These are phyloP conservation scores for Cucurbita ficifolia DNA, from an alignment of 306 rosid species.

Conservation along the genomic window DNA sequence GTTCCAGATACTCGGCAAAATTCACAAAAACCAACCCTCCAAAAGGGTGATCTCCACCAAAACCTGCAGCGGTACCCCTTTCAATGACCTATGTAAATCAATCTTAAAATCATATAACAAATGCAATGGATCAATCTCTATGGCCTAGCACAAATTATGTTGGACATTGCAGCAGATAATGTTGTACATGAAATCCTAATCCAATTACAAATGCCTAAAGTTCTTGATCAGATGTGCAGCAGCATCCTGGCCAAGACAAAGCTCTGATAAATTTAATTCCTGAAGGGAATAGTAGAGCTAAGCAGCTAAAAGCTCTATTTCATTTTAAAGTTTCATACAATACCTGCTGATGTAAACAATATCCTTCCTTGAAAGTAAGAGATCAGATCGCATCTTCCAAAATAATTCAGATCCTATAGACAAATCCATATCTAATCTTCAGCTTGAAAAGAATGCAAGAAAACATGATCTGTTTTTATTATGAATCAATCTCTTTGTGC, in stretches of 20 bases:
- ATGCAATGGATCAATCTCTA: background rate
- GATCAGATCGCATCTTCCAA: background rate
- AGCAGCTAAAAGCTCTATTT: background rate
- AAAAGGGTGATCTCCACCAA: background rate
- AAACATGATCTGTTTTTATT: no score
- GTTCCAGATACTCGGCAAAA: background rate
- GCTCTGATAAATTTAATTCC: background rate
- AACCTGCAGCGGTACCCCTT: background rate
- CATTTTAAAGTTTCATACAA: background rate
- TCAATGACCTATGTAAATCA: background rate
- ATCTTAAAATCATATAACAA: background rate
- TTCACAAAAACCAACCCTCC: no score
- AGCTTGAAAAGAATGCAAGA: no score
- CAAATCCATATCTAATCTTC: no score
- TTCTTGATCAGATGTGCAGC: background rate
- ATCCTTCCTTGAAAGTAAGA: background rate
- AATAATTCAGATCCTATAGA: background rate
- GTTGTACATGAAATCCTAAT: background rate
- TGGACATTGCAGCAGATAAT: background rate
- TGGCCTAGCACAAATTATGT: background rate
- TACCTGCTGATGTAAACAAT: background rate
- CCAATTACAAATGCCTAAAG: background rate
- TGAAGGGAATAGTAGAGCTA: background rate
- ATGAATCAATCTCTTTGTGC: background rate
- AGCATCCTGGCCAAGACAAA: background rate